These are phyloP conservation scores for Laburnicola sp. DNA, from an alignment of 2,329 filamentous ascomycete genomes.

Conservation along the genomic window DNA sequence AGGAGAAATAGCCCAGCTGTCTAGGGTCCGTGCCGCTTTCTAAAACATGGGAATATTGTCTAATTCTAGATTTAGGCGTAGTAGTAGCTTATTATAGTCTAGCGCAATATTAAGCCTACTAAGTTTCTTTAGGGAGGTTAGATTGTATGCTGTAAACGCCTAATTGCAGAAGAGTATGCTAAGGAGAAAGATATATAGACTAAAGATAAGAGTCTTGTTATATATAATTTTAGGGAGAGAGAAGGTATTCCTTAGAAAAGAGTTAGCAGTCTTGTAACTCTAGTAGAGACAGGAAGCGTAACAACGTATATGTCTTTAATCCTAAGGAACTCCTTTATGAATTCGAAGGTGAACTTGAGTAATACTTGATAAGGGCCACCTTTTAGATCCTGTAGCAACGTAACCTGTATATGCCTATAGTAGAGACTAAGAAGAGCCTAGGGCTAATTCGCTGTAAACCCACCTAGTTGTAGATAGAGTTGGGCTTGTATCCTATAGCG, in stretches of 20 bases:
- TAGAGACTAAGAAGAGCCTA: slow-evolving; percentile 15
- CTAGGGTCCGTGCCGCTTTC: slow-evolving; percentile 23
- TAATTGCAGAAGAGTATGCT: no score
- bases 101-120: no score
- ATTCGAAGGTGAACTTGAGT: no score
- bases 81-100: neutral
- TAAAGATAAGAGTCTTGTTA: slow-evolving; percentile 20
- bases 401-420: slow-evolving; percentile 21
- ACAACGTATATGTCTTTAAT: no score
- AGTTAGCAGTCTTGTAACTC: neutral
- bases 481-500: slow-evolving; percentile 13
- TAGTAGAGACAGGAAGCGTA: slow-evolving; percentile 23
- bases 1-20: slow-evolving; percentile 29
- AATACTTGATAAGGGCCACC: no score
- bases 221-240: slow-evolving; percentile 38
- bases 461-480: neutral
- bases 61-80: slow-evolving; percentile 39
- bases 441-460: slow-evolving; percentile 16
- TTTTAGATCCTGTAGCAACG: slow-evolving; percentile 18
- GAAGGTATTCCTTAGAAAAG: slow-evolving; percentile 31
- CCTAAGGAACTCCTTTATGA: no score
- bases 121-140: no score
- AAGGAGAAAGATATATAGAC: no score
- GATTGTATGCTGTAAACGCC: no score
- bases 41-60: slow-evolving; percentile 40